Percentiles rank a stretch among this genome's conserved stretches.
These are phyloP conservation scores for Ilyonectria robusta DNA, from an alignment of 2,329 filamentous ascomycete species.

Conservation along the genomic window DNA sequence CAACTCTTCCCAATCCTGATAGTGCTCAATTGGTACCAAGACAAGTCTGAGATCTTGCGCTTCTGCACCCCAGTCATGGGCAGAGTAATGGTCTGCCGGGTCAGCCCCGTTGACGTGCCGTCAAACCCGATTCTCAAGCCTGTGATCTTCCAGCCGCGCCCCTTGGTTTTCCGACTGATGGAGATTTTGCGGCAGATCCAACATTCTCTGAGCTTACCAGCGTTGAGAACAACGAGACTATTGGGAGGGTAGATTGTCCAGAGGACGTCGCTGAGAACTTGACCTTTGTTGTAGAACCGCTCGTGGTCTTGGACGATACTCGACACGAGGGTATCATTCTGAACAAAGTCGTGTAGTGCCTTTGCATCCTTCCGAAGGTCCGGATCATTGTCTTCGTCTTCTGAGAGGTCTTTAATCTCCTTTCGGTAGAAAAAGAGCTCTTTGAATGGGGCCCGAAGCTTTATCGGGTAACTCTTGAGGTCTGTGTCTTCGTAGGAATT, in stretches of 20 bases:
- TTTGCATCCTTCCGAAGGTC: neutral
- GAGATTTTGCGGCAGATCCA: conserved; percentile 17
- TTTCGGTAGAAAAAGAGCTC: conserved; percentile 20
- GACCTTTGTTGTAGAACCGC: neutral
- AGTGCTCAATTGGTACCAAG: too few species aligned
- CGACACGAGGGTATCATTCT: conserved; percentile 9
- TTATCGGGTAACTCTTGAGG: conserved; percentile 1
- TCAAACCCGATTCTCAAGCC: conserved; percentile 17
- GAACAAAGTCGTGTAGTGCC: conserved; percentile 1
- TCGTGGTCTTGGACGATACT: conserved; percentile 10
- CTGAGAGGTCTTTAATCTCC: neutral
- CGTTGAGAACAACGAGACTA: conserved; percentile 6
- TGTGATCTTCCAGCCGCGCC: neutral
- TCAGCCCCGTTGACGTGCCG: conserved; percentile 1
- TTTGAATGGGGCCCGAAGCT: conserved; percentile 16
- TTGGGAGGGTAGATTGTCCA: conserved; percentile 21
- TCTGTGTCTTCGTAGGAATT: neutral
- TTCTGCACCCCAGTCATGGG: too few species aligned
- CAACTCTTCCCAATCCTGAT: too few species aligned
- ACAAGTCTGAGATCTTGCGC: too few species aligned
- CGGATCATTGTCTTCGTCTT: neutral
- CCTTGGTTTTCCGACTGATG: neutral
- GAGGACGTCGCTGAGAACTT: conserved; percentile 19
- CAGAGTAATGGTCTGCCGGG: too few species aligned
- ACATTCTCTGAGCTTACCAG: conserved; percentile 4